Percentiles rank a stretch among this genome's conserved stretches.
Conservation (phyloP, 192 early-diverging fungal species). For the Mortierella hygrophila region DNA sequence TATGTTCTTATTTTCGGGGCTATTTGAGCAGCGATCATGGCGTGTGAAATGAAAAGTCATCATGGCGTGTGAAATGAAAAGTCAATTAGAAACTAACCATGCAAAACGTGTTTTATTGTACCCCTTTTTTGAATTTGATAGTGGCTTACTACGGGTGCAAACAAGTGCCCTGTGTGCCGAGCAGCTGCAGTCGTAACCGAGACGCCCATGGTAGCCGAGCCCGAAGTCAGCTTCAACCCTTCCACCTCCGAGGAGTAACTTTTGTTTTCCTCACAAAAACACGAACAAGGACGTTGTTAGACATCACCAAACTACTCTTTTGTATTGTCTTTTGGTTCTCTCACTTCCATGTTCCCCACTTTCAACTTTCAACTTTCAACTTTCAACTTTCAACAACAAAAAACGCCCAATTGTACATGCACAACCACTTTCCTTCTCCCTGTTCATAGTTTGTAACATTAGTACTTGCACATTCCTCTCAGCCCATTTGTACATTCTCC, state of each 20-base stretch:
- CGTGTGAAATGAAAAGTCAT: neutral
- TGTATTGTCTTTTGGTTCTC: neutral
- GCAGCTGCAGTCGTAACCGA: conserved; percentile 57
- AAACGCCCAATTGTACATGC: conserved; percentile 2
- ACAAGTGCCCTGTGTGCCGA: conserved; percentile 69
- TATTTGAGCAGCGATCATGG: neutral
- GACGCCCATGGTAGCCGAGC: conserved; percentile 5
- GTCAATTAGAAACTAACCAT: neutral
- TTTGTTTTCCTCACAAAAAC: neutral
- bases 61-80: neutral
- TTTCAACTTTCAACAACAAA: neutral
- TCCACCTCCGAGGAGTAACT: conserved; percentile 6
- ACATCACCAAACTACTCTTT: neutral
- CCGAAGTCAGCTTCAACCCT: conserved; percentile 15
- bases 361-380: neutral
- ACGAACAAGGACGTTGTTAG: neutral
- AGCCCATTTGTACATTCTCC: neutral
- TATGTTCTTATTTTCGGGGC: neutral
- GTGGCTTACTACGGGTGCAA: conserved; percentile 68
- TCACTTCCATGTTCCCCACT: neutral
- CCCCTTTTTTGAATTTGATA: conserved; percentile 5
- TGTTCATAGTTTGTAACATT: conserved; percentile 2
- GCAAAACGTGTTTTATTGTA: neutral
- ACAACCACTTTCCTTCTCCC: neutral
- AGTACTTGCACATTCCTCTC: neutral